Evolutionary conservation across 306 rosid species (phyloP).

Genomic region (Geum urbanum): DNA sequence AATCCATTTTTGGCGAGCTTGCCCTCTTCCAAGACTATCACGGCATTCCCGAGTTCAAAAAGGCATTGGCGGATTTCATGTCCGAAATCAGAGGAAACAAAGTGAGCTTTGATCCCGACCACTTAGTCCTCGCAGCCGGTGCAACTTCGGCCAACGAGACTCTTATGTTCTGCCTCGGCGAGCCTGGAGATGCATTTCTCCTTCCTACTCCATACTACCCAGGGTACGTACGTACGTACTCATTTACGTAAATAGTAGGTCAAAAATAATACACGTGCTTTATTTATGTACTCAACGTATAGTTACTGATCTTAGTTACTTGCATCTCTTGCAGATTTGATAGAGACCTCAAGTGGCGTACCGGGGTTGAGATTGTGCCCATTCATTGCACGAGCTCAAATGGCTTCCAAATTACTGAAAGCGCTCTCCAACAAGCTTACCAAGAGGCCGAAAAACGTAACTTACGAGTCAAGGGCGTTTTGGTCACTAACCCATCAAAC

Average conservation of each 20-base stretch:
- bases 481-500: slow-evolving; percentile 85
- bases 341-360: slow-evolving; percentile 84
- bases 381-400: slow-evolving; percentile 74
- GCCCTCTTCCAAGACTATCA: slow-evolving; percentile 97
- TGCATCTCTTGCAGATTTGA: slow-evolving; percentile 57
- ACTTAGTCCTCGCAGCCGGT: slow-evolving; percentile 72
- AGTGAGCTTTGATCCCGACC: slow-evolving; percentile 56
- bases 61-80: slow-evolving; percentile 77
- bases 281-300: neutral
- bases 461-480: slow-evolving; percentile 68
- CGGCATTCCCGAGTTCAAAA: slow-evolving; percentile 83
- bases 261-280: neutral
- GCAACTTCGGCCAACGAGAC: slow-evolving; percentile 87
- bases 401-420: slow-evolving; percentile 68
- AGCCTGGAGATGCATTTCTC: slow-evolving; percentile 66
- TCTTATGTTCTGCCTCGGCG: slow-evolving; percentile 79
- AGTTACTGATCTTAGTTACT: slow-evolving; percentile 19
- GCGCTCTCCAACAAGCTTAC: slow-evolving; percentile 47
- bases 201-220: slow-evolving; percentile 91
- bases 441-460: slow-evolving; percentile 52
- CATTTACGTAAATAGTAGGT: neutral
- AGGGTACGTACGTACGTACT: slow-evolving; percentile 47
- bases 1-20: slow-evolving; percentile 78
- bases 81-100: slow-evolving; percentile 68
- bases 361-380: slow-evolving; percentile 71